These are phyloP conservation scores for Physaria fendleri DNA, from an alignment of 345 rosid genomes.

Conservation along the genomic window DNA sequence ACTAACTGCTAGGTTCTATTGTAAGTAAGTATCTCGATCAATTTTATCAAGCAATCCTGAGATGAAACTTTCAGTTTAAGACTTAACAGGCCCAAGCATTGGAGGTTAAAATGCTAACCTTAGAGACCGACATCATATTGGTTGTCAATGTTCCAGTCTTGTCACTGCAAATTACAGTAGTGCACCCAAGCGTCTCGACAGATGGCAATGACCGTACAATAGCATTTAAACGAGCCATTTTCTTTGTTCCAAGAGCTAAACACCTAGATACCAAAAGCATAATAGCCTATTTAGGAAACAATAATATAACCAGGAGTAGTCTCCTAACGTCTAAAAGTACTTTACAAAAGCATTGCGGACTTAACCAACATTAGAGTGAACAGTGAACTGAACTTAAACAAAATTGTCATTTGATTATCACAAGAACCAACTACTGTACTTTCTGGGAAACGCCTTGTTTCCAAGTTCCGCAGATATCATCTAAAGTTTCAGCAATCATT, in stretches of 20 bases:
- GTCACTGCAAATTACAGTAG: constrained; percentile 98
- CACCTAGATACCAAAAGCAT: constrained; percentile 49
- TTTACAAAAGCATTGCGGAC: constrained; percentile 7
- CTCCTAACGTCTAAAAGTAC: neutral
- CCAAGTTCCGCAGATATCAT: constrained; percentile 2
- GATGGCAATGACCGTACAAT: constrained; percentile 98
- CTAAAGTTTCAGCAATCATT: constrained; percentile 7
- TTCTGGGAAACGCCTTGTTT: neutral
- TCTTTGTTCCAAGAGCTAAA: constrained; percentile 98
- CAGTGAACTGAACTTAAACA: constrained; percentile 14
- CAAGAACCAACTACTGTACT: constrained; percentile 1
- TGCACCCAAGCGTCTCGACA: constrained; percentile 96
- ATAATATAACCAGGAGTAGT: constrained; percentile 4
- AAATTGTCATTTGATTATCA: neutral
- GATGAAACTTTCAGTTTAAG: neutral
- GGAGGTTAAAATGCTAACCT: constrained; percentile 46
- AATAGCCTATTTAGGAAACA: constrained; percentile 7
- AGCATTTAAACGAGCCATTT: constrained; percentile 98
- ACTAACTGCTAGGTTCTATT: neutral
- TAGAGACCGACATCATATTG: constrained; percentile 97
- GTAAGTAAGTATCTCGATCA: constrained; percentile 7
- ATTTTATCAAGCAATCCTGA: constrained; percentile 1
- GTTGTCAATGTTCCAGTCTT: constrained; percentile 98
- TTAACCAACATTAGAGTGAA: neutral
- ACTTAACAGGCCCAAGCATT: neutral